Base-by-base conservation (phyloP, 371 early-diverging fungal genomes). In the Apophysomyces elegans region DNA sequence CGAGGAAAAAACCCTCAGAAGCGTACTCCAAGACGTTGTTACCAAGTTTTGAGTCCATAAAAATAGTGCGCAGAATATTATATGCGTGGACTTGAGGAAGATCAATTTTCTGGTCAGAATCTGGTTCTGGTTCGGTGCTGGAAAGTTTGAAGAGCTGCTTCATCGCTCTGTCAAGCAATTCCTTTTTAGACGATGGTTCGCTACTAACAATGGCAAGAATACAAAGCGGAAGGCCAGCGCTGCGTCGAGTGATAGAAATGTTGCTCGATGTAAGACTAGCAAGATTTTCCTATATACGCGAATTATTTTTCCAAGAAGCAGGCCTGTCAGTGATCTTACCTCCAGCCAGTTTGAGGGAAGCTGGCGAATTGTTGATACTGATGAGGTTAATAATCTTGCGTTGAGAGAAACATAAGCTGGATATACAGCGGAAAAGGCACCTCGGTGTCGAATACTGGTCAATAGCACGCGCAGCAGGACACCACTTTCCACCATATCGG, bases 201-300 rank as follows among this genome's bases (percentile, higher is more conserved):
- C 91, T 84, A 54, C 88, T 89, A 43, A 96, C 83, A 47, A 95
- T 88, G 5, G 95, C 93, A 58, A 95, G 66, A n/a, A 97, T 88
- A 64, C 92, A 93, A 6, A 92, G 80, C 11, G 98, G 98, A 44
- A 96, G 81, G 4, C 97, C 97, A 0, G 94, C 98, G 66, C 93
- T 92, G 37, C 98, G 88, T n/a, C 97, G 87, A 1, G 98, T 97
- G n/a, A 95, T 91, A 0, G 96, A 96, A 21, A 95, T 83, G 38
- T 80, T 76, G 46, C 79, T 87, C 5, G 82, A 80, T n/a, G 79
- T 71, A 11, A 89, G 75, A 14, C 83, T 76, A 11, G 78, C 77
- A 11, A 89, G 65, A 60, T 80, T 77, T 44, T 77, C 75, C 41
- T 41, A 13, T 41, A 26, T 26, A 2, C 1, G 2, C 32, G 1